These are phyloP conservation scores for Phialocephala sp. DNA, from an alignment of 2,329 filamentous ascomycete genomes.

Conservation along the genomic window DNA sequence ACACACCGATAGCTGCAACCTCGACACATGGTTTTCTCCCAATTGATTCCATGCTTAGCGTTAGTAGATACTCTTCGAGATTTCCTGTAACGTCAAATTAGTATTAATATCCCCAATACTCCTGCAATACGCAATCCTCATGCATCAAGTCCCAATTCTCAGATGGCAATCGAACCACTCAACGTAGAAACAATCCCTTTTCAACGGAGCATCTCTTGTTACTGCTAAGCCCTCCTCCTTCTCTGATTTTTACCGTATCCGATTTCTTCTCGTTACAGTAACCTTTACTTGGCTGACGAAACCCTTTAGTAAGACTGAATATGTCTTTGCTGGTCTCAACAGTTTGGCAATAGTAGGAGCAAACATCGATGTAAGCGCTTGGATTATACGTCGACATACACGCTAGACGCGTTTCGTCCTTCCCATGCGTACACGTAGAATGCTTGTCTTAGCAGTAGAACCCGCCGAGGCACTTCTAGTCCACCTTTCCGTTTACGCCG, in stretches of 20 bases:
- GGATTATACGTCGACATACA: neutral
- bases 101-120: neutral
- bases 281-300: neutral
- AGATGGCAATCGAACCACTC: neutral
- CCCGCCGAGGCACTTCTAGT: too few species aligned
- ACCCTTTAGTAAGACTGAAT: too few species aligned
- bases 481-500: too few species aligned
- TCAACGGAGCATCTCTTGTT: neutral
- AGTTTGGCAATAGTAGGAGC: neutral
- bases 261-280: neutral
- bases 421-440: neutral
- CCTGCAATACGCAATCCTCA: neutral
- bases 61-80: neutral
- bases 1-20: neutral
- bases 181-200: neutral
- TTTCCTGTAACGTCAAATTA: neutral
- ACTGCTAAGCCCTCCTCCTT: neutral
- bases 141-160: neutral
- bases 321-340: too few species aligned
- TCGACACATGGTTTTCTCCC: neutral
- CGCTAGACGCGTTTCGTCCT: neutral
- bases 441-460: neutral
- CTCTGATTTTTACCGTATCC: neutral
- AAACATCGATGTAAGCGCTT: neutral
- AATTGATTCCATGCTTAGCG: neutral